These are phyloP conservation scores for Xylariales sp. DNA, from an alignment of 2,329 filamentous ascomycete genomes.

Conservation along the genomic window DNA sequence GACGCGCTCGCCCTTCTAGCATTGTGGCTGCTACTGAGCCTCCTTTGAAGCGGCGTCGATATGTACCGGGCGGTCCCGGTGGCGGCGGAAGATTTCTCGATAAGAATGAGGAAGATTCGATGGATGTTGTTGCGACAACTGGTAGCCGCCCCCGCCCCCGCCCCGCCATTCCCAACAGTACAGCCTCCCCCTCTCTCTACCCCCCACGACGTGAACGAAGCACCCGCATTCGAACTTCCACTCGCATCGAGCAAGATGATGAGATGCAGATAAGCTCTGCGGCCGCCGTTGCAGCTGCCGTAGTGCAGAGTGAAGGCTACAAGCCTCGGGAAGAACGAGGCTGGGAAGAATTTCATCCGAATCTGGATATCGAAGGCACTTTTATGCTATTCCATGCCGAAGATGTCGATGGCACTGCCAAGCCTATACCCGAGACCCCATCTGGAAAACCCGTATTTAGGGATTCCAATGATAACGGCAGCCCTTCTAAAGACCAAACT, in stretches of 20 bases:
- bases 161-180: conserved; percentile 62
- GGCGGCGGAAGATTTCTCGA: conserved; percentile 88
- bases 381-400: conserved; percentile 84
- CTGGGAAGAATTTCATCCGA: conserved; percentile 97
- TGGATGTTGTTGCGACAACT: conserved; percentile 60
- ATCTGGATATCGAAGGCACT: conserved; percentile 86
- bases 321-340: conserved; percentile 96
- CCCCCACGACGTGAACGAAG: conserved; percentile 68
- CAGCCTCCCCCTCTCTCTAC: conserved; percentile 59
- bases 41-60: conserved; percentile 77
- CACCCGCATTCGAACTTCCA: conserved; percentile 66
- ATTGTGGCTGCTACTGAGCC: conserved; percentile 64
- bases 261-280: conserved; percentile 83
- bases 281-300: conserved; percentile 87
- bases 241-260: conserved; percentile 62
- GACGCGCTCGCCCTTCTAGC: conserved; percentile 52
- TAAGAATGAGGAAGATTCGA: conserved; percentile 71
- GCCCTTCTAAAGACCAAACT: conserved; percentile 60
- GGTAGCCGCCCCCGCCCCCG: conserved; percentile 64
- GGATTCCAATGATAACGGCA: conserved; percentile 58
- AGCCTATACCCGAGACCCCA: conserved; percentile 56
- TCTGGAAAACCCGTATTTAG: conserved; percentile 50
- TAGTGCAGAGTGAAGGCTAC: conserved; percentile 93
- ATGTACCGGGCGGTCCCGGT: conserved; percentile 87
- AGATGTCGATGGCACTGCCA: conserved; percentile 81